Base-by-base conservation (phyloP, 2,329 filamentous ascomycete genomes). In the Sclerotinia borealis region DNA sequence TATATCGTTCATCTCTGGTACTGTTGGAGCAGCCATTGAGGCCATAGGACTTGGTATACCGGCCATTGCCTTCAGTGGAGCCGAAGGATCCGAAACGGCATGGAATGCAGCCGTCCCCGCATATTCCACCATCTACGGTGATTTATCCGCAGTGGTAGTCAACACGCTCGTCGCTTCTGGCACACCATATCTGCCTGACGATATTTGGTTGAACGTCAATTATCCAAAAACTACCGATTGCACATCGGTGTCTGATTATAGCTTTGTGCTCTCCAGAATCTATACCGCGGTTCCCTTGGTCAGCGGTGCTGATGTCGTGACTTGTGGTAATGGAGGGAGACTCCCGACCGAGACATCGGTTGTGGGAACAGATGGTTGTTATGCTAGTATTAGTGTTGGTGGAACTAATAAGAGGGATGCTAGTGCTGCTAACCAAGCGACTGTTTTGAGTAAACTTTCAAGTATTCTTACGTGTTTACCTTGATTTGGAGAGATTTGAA, bases 331-430 rank as follows among this genome's bases (percentile, higher is more conserved):
- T 25, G 54, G 54, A 45, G 54, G 54, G 17, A 58, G 54, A 45
- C 54, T 58, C 13, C 54, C 54, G 25, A 58, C 39, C 31, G 54
- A 58, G 29, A 45, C 39, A 4, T 25, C 4, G 6, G 54, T 58
- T 17, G 39, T 58, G 22, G 54, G 54, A 36, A 58, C 54, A 1
- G n/a, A 34, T 19, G 54, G 54, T 34, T 58, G 54, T 29, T 45
- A 58, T 58, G 54, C n/a, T n/a, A 58, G 54, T 58, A 58, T 58
- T n/a, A 58, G 54, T 47, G 19, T 58, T 45, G 54, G 54, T 36
- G 54, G 54, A 58, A 58, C 54, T 9, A 34, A 58, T 9, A 58
- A 58, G 54, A 58, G 54, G 25, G 54, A 58, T 36, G 29, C 39
- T 11, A 58, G n/a, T 25, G 54, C 54, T 34, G 13, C n/a, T 3